These are phyloP conservation scores for Wallacemonas sp. DNA, from an alignment of 208 protist species.

Conservation along the genomic window DNA sequence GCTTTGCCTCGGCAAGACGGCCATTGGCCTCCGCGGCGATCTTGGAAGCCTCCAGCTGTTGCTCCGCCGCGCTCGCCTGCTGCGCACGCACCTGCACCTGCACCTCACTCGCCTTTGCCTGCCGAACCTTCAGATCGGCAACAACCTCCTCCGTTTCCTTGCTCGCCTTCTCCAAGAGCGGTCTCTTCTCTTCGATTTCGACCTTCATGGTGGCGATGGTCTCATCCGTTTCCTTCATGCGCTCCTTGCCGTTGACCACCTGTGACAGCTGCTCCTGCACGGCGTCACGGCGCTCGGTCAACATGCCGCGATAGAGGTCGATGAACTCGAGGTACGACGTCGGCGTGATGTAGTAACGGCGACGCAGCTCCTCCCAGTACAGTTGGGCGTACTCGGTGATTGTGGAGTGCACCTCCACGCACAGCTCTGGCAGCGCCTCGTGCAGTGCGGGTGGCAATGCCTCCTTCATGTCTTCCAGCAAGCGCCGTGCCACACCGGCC, in stretches of 20 bases:
- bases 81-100: constrained; percentile 88
- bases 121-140: constrained; percentile 83
- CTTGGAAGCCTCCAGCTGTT: constrained; percentile 80
- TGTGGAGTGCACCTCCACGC: constrained; percentile 87
- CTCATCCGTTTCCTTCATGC: constrained; percentile 93
- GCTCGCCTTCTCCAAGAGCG: constrained; percentile 87
- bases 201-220: constrained; percentile 92
- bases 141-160: constrained; percentile 89
- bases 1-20: constrained; percentile 93
- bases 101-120: constrained; percentile 86
- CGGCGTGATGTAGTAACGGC: constrained; percentile 94
- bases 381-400: constrained; percentile 65
- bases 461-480: constrained; percentile 61
- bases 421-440: constrained; percentile 69
- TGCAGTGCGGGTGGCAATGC: constrained; percentile 43
- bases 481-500: constrained; percentile 76
- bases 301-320: constrained; percentile 89
- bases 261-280: constrained; percentile 89
- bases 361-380: constrained; percentile 92
- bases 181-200: constrained; percentile 91
- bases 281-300: constrained; percentile 71
- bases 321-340: constrained; percentile 97
- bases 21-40: constrained; percentile 90
- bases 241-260: constrained; percentile 86
- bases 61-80: constrained; percentile 85